Percentiles rank a stretch among this genome's conserved stretches.
These are phyloP conservation scores for Excoecaria cochinchinensis DNA, from an alignment of 345 rosid genomes.

Conservation along the genomic window DNA sequence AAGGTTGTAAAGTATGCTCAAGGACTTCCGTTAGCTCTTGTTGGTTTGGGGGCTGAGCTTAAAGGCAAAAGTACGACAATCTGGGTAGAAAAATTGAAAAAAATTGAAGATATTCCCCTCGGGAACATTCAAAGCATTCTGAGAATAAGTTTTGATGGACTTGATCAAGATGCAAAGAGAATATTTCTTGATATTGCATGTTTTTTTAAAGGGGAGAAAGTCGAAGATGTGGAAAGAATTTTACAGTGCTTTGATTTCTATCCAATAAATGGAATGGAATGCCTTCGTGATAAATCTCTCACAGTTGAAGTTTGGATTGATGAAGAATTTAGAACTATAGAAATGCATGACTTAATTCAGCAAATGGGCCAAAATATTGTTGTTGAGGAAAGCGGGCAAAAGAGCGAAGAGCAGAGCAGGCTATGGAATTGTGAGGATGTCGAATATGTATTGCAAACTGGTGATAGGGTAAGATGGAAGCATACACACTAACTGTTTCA, in stretches of 20 bases:
- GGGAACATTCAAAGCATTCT: not conserved
- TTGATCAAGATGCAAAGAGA: not conserved
- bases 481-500: too few relatives aligned
- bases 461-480: not conserved
- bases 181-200: conserved; percentile 14
- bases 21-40: not conserved
- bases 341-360: not conserved
- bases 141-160: not conserved
- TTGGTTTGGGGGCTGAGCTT: not conserved
- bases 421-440: not conserved
- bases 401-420: not conserved
- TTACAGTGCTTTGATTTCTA: not conserved
- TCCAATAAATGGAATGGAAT: not conserved
- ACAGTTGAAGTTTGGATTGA: not conserved
- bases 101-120: not conserved
- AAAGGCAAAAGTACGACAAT: too few relatives aligned
- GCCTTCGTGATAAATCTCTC: not conserved
- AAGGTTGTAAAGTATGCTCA: not conserved
- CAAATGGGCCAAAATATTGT: conserved; percentile 2
- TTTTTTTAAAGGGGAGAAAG: not conserved
- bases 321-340: too few relatives aligned
- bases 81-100: too few relatives aligned
- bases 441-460: not conserved
- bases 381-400: not conserved
- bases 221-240: too few relatives aligned